Base-by-base conservation (phyloP, 2,329 filamentous ascomycete species). In the Cladophialophora exuberans region DNA sequence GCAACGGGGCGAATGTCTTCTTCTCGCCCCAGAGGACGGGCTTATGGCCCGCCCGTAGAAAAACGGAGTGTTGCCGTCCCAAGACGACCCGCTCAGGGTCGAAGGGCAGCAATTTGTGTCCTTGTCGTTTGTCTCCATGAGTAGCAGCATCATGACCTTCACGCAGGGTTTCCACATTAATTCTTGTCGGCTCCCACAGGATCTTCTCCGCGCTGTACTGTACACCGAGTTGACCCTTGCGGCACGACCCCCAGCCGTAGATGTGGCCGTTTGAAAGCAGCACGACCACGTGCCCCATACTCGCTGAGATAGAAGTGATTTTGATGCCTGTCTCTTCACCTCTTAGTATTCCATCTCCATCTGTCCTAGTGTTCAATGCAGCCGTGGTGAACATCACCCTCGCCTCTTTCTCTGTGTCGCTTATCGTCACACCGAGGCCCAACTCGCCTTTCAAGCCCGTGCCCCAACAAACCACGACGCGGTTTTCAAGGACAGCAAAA, bases 161-260 rank as follows among this genome's bases (percentile, higher is more conserved):
- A n/a, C n/a, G n/a, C n/a, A n/a, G n/a, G 11, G 18, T 7, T n/a
- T 82, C 69, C 2, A 75, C 73, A 13, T 74, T 72, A 18, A 96
- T 79, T 70, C 78, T 85, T 7, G 81, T 76, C 4, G 90, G 90
- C 13, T 66, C 66, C 72, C 81, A 79, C 2, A 86, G 68, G 23
- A 85, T 70, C 41, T 72, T 75, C 6, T 73, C 68, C 0, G 52
- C 62, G 4, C 73, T 76, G 23, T 74, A 73, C 0, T 80, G 79
- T 36, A 76, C 71, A 1, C 91, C 92, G 1, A 96, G 74, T 69
- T 99, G 93, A 0, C 89, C 89, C 67, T 96, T 94, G 20, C 90
- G 82, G 11, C 88, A 87, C 64, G 85, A 89, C 0, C 94, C 94
- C 93, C 93, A 97, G 2, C 90, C 92, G 68, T 88, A 96, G 1